These are phyloP conservation scores for Boletus fagicola DNA, from an alignment of 768 basidiomycete species.

Conservation along the genomic window DNA sequence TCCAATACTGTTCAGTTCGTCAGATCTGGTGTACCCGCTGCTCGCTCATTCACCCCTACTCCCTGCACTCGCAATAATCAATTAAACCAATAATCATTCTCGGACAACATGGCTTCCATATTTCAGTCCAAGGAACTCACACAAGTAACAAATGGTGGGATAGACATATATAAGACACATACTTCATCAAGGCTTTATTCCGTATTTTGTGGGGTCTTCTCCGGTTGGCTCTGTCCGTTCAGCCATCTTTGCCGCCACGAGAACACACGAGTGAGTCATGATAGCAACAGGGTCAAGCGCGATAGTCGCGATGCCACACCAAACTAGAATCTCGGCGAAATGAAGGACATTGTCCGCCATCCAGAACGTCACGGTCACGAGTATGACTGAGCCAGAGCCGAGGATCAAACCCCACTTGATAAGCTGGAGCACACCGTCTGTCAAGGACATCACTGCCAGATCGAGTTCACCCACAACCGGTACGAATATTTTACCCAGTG, in stretches of 20 bases:
- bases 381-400: conserved; percentile 37
- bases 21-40: too few species aligned
- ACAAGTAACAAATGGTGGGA: too few species aligned
- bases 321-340: conserved; percentile 36
- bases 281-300: conserved; percentile 50
- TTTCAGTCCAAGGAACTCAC: too few species aligned
- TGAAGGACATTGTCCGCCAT: conserved; percentile 36
- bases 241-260: conserved; percentile 48
- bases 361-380: conserved; percentile 45
- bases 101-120: too few species aligned
- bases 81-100: too few species aligned
- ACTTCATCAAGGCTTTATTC: not conserved
- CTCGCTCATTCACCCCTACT: too few species aligned
- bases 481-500: too few species aligned
- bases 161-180: too few species aligned
- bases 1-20: too few species aligned
- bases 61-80: too few species aligned
- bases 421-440: conserved; percentile 34
- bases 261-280: conserved; percentile 44
- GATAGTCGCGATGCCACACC: conserved; percentile 43
- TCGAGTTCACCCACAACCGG: too few species aligned
- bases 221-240: conserved; percentile 9
- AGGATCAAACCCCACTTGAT: conserved; percentile 48
- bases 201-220: not conserved
- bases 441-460: not conserved